phyloP scores from a whole-genome alignment of 345 rosid genomes.

The Hevea brasiliensis region DNA sequence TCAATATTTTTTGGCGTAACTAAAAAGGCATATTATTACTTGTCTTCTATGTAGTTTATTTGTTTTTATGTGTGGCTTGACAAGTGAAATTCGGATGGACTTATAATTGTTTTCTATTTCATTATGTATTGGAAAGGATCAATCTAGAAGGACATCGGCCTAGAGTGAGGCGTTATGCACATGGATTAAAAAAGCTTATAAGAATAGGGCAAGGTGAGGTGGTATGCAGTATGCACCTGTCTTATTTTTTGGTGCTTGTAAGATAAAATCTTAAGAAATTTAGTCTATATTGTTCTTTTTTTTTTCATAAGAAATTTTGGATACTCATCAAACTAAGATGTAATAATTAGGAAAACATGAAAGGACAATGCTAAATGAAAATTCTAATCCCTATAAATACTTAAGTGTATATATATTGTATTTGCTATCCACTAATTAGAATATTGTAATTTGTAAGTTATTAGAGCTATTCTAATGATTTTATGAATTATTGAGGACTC shows the following conservation, averaged over 20 bases:
- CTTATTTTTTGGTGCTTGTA: not conserved
- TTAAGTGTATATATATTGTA: not conserved
- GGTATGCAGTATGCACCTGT: conserved; percentile 6
- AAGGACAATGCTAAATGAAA: not conserved
- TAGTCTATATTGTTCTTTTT: not conserved
- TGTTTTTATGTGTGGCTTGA: not conserved
- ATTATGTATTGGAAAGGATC: conserved; percentile 45
- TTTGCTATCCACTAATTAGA: not conserved
- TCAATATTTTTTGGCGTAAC: not conserved
- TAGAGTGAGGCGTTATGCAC: conserved; percentile 84
- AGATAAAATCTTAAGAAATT: not conserved
- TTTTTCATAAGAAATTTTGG: not conserved
- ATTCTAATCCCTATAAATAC: not conserved
- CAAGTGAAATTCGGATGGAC: not conserved
- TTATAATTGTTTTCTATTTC: conserved; percentile 14
- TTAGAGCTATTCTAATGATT: not conserved
- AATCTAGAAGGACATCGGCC: conserved; percentile 87
- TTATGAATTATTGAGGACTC: not conserved
- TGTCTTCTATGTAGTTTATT: not conserved
- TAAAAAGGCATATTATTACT: not conserved
- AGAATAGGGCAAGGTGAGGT: conserved; percentile 86
- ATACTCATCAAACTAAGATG: not conserved
- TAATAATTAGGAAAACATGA: not conserved
- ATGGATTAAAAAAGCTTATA: conserved; percentile 73
- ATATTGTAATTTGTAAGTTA: not conserved